phyloP scores from a whole-genome alignment of 352 stramenopile genomes.

The Thalassiosira ordinaria region DNA sequence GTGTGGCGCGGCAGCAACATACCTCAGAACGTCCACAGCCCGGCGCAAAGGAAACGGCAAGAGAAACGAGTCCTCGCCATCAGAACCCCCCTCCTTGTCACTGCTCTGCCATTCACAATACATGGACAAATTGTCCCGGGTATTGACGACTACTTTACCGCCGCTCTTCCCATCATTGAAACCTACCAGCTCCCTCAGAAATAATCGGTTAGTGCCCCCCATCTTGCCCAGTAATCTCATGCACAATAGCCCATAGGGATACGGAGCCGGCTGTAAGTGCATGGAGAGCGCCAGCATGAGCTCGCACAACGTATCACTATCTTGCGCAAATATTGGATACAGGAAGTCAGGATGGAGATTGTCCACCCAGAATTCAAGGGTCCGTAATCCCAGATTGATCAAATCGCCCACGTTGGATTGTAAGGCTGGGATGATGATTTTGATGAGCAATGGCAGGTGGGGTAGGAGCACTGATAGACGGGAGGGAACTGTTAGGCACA shows the following conservation, averaged over 20 bases:
- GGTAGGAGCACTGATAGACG: slow-evolving; percentile 95
- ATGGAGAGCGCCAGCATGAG: slow-evolving; percentile 95
- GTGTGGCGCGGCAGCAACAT: slow-evolving; percentile 70
- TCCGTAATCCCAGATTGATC: slow-evolving; percentile 90
- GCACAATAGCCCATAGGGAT: slow-evolving; percentile 92
- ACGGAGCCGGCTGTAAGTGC: slow-evolving; percentile 95
- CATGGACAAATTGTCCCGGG: slow-evolving; percentile 40
- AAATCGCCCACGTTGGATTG: slow-evolving; percentile 92
- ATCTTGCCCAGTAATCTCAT: slow-evolving; percentile 94
- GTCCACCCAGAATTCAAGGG: slow-evolving; percentile 98
- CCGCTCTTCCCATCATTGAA: slow-evolving; percentile 26
- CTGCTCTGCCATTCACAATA: slow-evolving; percentile 54
- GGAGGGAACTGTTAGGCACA: slow-evolving; percentile 96
- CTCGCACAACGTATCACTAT: slow-evolving; percentile 86
- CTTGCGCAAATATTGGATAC: slow-evolving; percentile 77
- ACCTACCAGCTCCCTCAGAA: slow-evolving; percentile 86
- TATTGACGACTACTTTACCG: slow-evolving; percentile 2
- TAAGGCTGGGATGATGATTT: slow-evolving; percentile 94
- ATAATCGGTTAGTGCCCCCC: slow-evolving; percentile 92
- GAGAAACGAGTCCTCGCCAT: slow-evolving; percentile 43
- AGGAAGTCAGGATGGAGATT: slow-evolving; percentile 98
- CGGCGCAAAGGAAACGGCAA: slow-evolving; percentile 67
- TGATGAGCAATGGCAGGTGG: slow-evolving; percentile 95
- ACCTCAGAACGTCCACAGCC: slow-evolving; percentile 67
- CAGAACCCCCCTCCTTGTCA: neutral